Conservation (phyloP, 345 rosid genomes). For the Camelina neglecta region DNA sequence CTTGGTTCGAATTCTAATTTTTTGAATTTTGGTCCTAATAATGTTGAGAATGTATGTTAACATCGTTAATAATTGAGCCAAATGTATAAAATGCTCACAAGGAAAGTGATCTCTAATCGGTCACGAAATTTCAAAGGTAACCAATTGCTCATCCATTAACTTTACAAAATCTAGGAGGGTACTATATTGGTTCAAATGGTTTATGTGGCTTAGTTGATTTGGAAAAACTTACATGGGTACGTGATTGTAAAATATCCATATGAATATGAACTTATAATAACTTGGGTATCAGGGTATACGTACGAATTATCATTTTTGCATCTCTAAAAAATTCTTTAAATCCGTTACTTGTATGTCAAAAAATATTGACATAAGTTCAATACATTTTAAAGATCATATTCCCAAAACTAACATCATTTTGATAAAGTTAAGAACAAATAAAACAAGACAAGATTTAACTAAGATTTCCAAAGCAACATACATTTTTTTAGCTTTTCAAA, state of each 20-base stretch:
- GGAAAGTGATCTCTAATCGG: neutral
- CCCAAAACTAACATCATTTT: neutral
- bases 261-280: neutral
- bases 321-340: too few relatives aligned
- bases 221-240: neutral
- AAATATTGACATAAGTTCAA: neutral
- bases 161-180: neutral
- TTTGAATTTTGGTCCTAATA: neutral
- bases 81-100: neutral
- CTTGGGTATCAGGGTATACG: neutral
- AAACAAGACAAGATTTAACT: neutral
- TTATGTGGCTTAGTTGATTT: neutral
- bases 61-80: neutral
- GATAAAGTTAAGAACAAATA: neutral
- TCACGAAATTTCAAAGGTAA: neutral
- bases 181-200: neutral
- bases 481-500: slow-evolving; percentile 12
- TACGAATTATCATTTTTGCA: neutral
- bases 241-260: neutral
- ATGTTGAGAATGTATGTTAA: neutral
- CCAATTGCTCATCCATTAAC: neutral
- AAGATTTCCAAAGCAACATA: neutral
- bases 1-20: neutral
- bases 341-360: neutral
- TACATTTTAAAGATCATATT: neutral